Base-by-base conservation (phyloP, 1,284 basidiomycete genomes). In the Trametes sp. region DNA sequence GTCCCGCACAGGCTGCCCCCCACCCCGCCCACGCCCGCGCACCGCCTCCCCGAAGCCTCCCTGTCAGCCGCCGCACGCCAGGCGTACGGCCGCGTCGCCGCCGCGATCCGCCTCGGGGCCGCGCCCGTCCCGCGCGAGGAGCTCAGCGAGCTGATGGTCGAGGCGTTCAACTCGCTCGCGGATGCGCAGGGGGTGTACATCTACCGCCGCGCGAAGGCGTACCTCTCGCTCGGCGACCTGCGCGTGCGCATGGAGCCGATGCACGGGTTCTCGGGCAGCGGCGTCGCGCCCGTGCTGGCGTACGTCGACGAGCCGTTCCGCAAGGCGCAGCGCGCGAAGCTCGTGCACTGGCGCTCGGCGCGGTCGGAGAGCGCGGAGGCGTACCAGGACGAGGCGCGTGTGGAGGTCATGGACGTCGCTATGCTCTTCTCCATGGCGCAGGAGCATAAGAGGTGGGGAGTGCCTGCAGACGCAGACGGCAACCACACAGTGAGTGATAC, bases 201-300 rank as follows among this genome's bases (percentile, higher is more conserved):
- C 8, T 60, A 60, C 36, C n/a, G 28, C 7, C 59, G 59, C 35
- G 59, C 59, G 28, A 54, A 54, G 45, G 59, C 59, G 26, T 60
- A 60, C 52, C 59, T 60, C 19, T 23, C 46, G 7, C 52, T 60
- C 1, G 59, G 59, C 29, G 59, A 60, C 44, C 24, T 60, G 28
- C 52, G 45, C 14, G 52, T 60, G 28, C 59, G 52, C 45, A 26
- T 60, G n/a, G 59, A 60, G 52, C 52, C 59, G 9, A 54, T 49
- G 36, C 59, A 60, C 35, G 59, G 59, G 26, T 60, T 60, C 36
- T 54, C 59, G 6, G 59, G 52, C 3, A 60, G 59, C 21, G 59
- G 59, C 14, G 23, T 60, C n/a, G 59, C 53, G 21, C 59, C 59
- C 1, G 59, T 54, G 19, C 59, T 60, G 4, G 52, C 46, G 13